Base-by-base conservation (phyloP, 2,329 filamentous ascomycete genomes). In the Nemania sp. region DNA sequence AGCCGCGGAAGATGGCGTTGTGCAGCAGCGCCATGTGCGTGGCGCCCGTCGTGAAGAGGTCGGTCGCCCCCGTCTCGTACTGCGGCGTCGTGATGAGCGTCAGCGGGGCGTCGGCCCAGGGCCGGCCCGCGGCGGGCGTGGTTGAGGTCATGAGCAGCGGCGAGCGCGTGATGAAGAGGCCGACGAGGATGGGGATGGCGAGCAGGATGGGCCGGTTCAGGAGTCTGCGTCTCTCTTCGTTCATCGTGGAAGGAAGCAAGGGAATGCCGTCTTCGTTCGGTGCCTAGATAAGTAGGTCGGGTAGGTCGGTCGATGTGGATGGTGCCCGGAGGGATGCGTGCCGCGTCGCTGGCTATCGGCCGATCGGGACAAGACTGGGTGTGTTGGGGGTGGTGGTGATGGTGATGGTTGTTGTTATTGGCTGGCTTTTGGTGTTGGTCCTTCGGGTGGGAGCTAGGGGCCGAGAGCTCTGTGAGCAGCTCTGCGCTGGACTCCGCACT, bases 21-120 rank as follows among this genome's bases (percentile, higher is more conserved):
- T 88, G 85, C 51, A 86, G 75, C 53, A 87, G 72, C 2, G 80
- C 78, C 85, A 87, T 88, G 72, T 88, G 82, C 15, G 83, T 85
- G 0, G 85, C 84, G 20, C 82, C 83, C 0, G 78, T 79, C 1
- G 82, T 85, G 72, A 86, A 87, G 65, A 85, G 77, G 67, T 87
- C 83, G 39, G 80, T 81, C 80, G 82, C 82, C 61, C 80, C 79
- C 2, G 81, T 83, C 68, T 78, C 76, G 64, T 77, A 82, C 61
- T 82, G 79, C 17, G 83, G 83, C 56, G 83, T 86, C 2, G 75
- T 73, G 46, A 87, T 77, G 58, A 87, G 76, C 69, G 77, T 77
- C 72, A 86, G 79, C 35, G 84, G 84, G 37, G 75, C 72, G 68
- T 86, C 82, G 2, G 83, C 84, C 84, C 84, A 87, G 3, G 75